Conservation (phyloP, 148 eudicot species). For the Persicaria tinctoria region DNA sequence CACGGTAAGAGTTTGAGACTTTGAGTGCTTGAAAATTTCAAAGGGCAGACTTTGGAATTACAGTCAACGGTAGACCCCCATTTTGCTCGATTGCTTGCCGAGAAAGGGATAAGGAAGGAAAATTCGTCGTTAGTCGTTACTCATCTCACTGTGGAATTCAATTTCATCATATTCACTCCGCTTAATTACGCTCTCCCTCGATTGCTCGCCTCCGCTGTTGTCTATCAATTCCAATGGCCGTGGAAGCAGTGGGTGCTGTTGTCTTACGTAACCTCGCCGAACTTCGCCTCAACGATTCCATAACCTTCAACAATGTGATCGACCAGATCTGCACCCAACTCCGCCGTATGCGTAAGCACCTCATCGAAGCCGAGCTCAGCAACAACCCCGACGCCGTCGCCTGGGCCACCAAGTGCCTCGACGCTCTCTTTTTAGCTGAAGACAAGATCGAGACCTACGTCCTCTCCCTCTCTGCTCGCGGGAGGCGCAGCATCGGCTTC, state of each 20-base stretch:
- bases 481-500: conserved; percentile 15
- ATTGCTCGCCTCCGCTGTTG: not conserved
- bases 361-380: conserved; percentile 14
- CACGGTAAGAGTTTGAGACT: no score
- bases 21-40: no score
- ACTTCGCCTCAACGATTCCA: conserved; percentile 17
- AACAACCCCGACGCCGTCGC: not conserved
- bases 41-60: no score
- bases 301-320: conserved; percentile 14
- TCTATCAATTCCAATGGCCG: conserved; percentile 17
- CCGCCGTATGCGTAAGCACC: conserved; percentile 16
- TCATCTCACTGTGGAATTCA: no score
- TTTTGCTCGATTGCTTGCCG: no score
- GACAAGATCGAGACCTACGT: conserved; percentile 24
- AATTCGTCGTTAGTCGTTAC: no score
- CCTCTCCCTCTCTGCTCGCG: conserved; percentile 17
- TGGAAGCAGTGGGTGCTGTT: conserved; percentile 20
- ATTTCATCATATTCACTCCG: no score
- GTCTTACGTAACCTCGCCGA: conserved; percentile 21
- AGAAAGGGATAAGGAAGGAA: no score
- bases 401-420: conserved; percentile 14
- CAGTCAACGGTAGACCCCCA: no score
- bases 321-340: conserved; percentile 17
- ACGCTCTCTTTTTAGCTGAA: conserved; percentile 17
- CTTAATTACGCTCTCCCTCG: no score